Base-by-base conservation (phyloP, 225 moss, liverwort and hornwort genomes). In the Bryum argenteum region DNA sequence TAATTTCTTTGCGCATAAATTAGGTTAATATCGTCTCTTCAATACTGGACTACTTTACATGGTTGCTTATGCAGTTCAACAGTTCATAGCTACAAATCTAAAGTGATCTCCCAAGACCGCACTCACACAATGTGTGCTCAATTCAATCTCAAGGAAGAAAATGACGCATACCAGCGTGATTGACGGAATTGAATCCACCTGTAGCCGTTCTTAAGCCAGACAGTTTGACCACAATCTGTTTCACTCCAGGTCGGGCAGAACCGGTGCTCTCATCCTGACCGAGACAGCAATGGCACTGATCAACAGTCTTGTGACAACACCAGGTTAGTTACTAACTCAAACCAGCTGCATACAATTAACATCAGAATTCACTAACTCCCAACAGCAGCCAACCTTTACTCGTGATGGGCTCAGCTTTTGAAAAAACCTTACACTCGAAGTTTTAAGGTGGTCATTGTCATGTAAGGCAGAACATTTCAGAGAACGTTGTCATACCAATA, bases 161-260 rank as follows among this genome's bases (percentile, higher is more conserved):
- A 11, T 65, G 17, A 53, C 40, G 67, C 40, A 63, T 78, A 86
- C 80, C 86, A 61, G 39, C 19, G 10, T 69, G 52, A 24, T 61
- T 75, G 55, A 54, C 39, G 11, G 54, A 63, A 65, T 59, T 5
- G 9, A 54, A 37, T 47, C 59, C 54, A 10, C 26, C 26, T 65
- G 59, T 18, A 69, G 69, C 57, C n/a, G 61, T 19, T 39, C 20
- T 56, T 41, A 78, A 52, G 26, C 66, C 61, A 63, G 75, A 80
- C 22, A 83, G 48, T 69, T 8, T 78, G 22, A 86, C 66, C 61
- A 80, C 54, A 63, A 73, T 68, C 44, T 86, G 78, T 75, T 78
- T 86, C 66, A 83, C 80, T 78, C 66, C 70, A 75, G 66, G 39
- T 47, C 51, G 57, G 39, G 20, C 51, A 77, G 71, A 63, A 61